phyloP scores from a whole-genome alignment of 1,284 basidiomycete species.

The Cryptococcus hybrid region DNA sequence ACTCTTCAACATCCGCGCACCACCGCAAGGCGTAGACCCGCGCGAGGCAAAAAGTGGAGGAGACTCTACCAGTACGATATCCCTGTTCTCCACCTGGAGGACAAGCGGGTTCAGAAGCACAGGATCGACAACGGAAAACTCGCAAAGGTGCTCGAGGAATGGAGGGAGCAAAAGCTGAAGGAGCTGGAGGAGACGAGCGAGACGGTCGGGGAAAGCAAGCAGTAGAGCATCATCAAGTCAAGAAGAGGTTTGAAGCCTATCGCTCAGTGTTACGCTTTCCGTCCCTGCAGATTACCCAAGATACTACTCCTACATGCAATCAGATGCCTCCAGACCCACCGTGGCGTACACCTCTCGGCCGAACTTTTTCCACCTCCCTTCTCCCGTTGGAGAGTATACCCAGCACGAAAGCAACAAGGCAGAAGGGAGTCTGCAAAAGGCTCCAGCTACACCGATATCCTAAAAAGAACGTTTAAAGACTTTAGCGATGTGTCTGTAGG shows the following conservation, averaged over 20 bases:
- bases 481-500: slow-evolving; percentile 17
- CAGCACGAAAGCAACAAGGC: background rate
- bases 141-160: slow-evolving; percentile 33
- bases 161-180: slow-evolving; percentile 17
- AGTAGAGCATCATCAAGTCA: background rate
- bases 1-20: slow-evolving; percentile 46
- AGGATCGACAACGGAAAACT: slow-evolving; percentile 37
- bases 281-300: background rate
- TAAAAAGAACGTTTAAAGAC: slow-evolving; percentile 11
- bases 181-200: slow-evolving; percentile 4
- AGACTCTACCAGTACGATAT: slow-evolving; percentile 49
- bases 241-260: background rate
- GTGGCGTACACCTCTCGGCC: slow-evolving; percentile 19
- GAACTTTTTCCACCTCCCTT: slow-evolving; percentile 11
- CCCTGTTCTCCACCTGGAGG: slow-evolving; percentile 47
- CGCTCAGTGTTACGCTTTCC: background rate
- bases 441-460: slow-evolving; percentile 4
- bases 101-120: slow-evolving; percentile 42
- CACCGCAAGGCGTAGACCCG: slow-evolving; percentile 29
- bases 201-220: background rate
- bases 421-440: slow-evolving; percentile 2
- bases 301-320: background rate
- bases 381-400: slow-evolving; percentile 1
- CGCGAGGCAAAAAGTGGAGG: slow-evolving; percentile 42
- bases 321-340: slow-evolving; percentile 7